Base-by-base conservation (phyloP, 495 filamentous ascomycete genomes). In the Aspergillus asperescens region DNA sequence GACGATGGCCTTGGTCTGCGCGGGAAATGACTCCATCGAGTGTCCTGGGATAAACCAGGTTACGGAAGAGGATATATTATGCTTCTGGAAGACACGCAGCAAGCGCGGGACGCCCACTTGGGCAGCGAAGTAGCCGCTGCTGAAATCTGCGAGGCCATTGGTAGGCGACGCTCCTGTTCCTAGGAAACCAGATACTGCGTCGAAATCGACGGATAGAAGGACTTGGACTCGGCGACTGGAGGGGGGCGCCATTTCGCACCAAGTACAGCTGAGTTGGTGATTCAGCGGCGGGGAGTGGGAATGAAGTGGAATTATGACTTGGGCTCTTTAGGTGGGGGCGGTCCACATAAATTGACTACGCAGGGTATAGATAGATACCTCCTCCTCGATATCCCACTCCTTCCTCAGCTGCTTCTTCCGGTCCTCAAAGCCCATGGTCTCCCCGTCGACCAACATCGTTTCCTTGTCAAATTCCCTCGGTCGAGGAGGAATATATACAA, bases 21-120 rank as follows among this genome's bases (percentile, higher is more conserved):
- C 65, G 0, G 78, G 80, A 60, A 84, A 85, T 12, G 72, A 81
- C 53, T 85, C 82, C 47, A 79, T 71, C 1, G 77, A 80, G 61
- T 85, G 81, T 7, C 82, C 81, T 0, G 82, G 82, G 18, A 85
- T 75, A 56, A 83, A 84, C 82, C 82, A 85, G 4, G 81, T 82
- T 15, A 79, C 69, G 24, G 75, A 74, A 5, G 78, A 66, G 5
- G 75, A 63, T 29, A 84, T 72, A 8, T 60, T 60, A 34, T 77
- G 71, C 56, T 79, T 81, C 24, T 73, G 68, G 54, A 85, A 74
- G 41, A 85, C 68, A 34, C 76, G 79, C 5, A 85, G 61, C 12
- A 85, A 64, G 19, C 82, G 76, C 1, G 77, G 78, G 9, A 81
- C 81, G 42, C 81, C 82, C 12, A 84, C 80, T 46, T 71, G 68